Percentiles rank a stretch among this genome's conserved stretches.
Conservation (phyloP, 179 eudicot genomes). For the Spinacia oleracea region DNA sequence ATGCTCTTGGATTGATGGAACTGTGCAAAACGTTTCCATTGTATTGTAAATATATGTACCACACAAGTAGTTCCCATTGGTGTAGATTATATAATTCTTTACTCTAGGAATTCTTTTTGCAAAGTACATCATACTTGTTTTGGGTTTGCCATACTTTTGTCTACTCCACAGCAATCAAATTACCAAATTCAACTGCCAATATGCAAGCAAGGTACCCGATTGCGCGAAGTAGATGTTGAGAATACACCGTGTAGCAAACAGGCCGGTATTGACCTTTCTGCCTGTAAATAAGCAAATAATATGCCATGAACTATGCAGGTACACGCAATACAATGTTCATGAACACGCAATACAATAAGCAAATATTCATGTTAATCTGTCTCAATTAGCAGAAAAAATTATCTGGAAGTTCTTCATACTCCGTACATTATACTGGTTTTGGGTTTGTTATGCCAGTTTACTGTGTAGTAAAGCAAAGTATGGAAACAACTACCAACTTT, state of each 20-base stretch:
- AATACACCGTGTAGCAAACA: no score
- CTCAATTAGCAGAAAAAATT: not conserved
- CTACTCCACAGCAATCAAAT: not conserved
- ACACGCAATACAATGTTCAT: not conserved
- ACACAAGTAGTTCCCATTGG: conserved; percentile 18
- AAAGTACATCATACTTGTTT: not conserved
- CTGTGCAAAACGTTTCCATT: conserved; percentile 23
- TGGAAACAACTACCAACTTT: not conserved
- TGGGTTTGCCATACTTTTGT: not conserved
- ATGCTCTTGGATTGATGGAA: conserved; percentile 12
- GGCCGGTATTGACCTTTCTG: no score
- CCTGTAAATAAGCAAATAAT: no score
- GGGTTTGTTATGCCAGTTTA: not conserved
- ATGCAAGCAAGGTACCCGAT: not conserved
- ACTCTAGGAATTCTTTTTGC: conserved; percentile 14
- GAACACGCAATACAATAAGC: not conserved
- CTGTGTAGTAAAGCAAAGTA: not conserved
- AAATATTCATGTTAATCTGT: not conserved
- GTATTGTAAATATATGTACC: conserved; percentile 25
- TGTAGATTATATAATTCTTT: conserved; percentile 12
- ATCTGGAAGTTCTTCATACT: not conserved
- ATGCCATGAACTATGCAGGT: not conserved
- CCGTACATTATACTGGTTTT: not conserved
- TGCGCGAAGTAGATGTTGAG: not conserved
- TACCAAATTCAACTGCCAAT: not conserved